A percentile compares a stretch with the other conserved stretches of the same genome.
These are phyloP conservation scores for Ashbya aceris DNA, from an alignment of 1,139 yeast species.

Conservation along the genomic window DNA sequence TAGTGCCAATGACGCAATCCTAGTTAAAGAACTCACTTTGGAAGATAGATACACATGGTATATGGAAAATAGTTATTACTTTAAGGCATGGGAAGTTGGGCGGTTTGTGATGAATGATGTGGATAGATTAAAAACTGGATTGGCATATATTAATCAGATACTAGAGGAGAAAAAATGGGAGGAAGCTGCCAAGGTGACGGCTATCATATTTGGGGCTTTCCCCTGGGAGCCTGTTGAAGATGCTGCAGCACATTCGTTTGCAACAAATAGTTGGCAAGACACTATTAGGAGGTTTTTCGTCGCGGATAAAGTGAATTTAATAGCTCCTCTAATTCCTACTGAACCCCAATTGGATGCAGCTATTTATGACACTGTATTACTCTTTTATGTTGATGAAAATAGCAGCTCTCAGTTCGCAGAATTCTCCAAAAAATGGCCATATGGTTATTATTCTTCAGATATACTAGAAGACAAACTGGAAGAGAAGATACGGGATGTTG, in stretches of 20 bases:
- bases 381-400: constrained; percentile 36
- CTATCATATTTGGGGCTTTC: constrained; percentile 19
- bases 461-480: constrained; percentile 42
- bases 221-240: constrained; percentile 28
- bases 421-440: constrained; percentile 51
- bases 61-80: constrained; percentile 41
- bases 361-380: constrained; percentile 46
- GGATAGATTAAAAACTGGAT: constrained; percentile 53
- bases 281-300: constrained; percentile 52
- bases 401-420: constrained; percentile 34
- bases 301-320: constrained; percentile 37
- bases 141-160: constrained; percentile 50
- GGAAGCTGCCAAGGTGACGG: constrained; percentile 42
- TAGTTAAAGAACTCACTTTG: constrained; percentile 60
- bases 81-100: constrained; percentile 73
- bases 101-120: constrained; percentile 42
- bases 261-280: constrained; percentile 51
- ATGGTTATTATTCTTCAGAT: constrained; percentile 42
- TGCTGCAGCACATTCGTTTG: constrained; percentile 28
- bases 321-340: constrained; percentile 49
- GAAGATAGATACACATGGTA: constrained; percentile 71
- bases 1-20: constrained; percentile 75
- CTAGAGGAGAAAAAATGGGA: constrained; percentile 46
- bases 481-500: constrained; percentile 28
- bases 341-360: constrained; percentile 31